A percentile compares a stretch with the other conserved stretches of the same genome.
These are phyloP conservation scores for Sarcodon sp. DNA, from an alignment of 768 basidiomycete species.

Conservation along the genomic window DNA sequence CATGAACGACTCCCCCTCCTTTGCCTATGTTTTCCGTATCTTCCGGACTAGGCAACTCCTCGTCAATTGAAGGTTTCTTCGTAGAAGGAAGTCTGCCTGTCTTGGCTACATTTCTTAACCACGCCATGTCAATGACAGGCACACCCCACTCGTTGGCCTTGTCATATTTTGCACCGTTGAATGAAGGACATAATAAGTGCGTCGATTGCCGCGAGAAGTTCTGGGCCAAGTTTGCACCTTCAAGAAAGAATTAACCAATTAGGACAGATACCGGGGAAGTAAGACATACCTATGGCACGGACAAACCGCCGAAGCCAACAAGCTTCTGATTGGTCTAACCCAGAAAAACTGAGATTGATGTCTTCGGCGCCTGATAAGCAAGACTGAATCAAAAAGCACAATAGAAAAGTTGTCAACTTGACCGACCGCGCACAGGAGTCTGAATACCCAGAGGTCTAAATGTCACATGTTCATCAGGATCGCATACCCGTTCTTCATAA, in stretches of 20 bases:
- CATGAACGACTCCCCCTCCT: slow-evolving; percentile 12
- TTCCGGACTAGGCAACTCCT: neutral
- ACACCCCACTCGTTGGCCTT: slow-evolving; percentile 74
- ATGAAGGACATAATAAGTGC: slow-evolving; percentile 69
- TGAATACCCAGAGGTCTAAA: slow-evolving; percentile 52
- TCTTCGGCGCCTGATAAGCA: slow-evolving; percentile 34
- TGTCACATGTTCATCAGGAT: slow-evolving; percentile 51
- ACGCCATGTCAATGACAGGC: slow-evolving; percentile 56
- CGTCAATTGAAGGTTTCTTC: slow-evolving; percentile 3
- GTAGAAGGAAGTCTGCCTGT: slow-evolving; percentile 33
- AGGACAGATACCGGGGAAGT: neutral
- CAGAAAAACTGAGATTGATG: slow-evolving; percentile 58
- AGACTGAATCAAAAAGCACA: neutral
- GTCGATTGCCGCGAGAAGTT: slow-evolving; percentile 61
- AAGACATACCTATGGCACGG: slow-evolving; percentile 46
- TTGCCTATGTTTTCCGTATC: slow-evolving; percentile 20
- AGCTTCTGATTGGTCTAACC: slow-evolving; percentile 56
- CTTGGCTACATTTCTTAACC: slow-evolving; percentile 50
- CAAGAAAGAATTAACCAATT: slow-evolving; percentile 2
- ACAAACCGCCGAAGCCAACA: slow-evolving; percentile 55
- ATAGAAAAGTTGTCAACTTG: neutral
- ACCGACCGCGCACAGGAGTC: slow-evolving; percentile 45
- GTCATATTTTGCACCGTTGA: slow-evolving; percentile 58
- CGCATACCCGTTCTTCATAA: slow-evolving; percentile 59
- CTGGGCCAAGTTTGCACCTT: slow-evolving; percentile 42